phyloP scores from a whole-genome alignment of 2,329 filamentous ascomycete genomes.

The Aspergillus transmontanensis region DNA sequence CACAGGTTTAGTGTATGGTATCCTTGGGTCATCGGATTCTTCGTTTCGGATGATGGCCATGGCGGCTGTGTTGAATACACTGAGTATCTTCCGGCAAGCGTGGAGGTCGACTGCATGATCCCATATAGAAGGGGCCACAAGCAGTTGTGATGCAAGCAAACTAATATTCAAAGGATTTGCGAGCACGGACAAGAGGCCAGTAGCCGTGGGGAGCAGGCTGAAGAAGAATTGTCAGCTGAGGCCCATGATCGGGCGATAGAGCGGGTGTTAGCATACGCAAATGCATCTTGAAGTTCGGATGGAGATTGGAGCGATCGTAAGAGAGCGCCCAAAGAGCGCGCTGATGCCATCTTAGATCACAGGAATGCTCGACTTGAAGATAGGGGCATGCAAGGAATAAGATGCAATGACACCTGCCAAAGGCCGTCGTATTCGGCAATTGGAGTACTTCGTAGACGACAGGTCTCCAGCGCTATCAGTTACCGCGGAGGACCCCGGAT shows the following conservation, averaged over 20 bases:
- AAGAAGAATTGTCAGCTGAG: constrained; percentile 15
- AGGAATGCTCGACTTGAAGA: background rate
- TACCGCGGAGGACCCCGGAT: constrained; percentile 36
- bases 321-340: constrained; percentile 62
- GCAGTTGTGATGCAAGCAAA: constrained; percentile 61
- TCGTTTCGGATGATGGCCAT: constrained; percentile 56
- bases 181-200: constrained; percentile 50
- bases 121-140: constrained; percentile 63
- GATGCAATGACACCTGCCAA: background rate
- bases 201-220: constrained; percentile 57
- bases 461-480: background rate
- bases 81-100: constrained; percentile 59
- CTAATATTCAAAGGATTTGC: constrained; percentile 65
- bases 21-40: constrained; percentile 36
- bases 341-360: constrained; percentile 54
- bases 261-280: constrained; percentile 48
- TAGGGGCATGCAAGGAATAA: constrained; percentile 10
- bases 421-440: background rate
- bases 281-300: constrained; percentile 61
- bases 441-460: background rate
- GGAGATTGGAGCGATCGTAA: constrained; percentile 63
- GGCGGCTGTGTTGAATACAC: constrained; percentile 64
- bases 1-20: constrained; percentile 48
- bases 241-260: background rate
- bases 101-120: constrained; percentile 56